Percentiles rank a stretch among this genome's conserved stretches.
Evolutionary conservation across 2,329 filamentous ascomycete species (phyloP).

Genomic region (Neoscytalidium dimidiatum): DNA sequence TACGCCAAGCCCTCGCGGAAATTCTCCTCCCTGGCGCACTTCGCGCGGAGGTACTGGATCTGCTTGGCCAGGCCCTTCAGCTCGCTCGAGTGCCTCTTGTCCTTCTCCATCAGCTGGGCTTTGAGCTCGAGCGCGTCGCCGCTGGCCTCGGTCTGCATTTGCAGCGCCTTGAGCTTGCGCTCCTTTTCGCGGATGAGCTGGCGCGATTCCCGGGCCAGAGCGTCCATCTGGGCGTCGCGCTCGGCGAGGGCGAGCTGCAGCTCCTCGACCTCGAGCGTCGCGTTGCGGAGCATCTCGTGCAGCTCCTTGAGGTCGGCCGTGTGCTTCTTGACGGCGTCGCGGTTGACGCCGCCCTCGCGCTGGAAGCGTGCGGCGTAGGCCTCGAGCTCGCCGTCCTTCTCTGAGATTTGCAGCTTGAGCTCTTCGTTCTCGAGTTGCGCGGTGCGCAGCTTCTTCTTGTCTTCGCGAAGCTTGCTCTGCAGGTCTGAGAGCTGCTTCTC

Average conservation of each 20-base stretch:
- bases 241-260: constrained; percentile 23
- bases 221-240: constrained; percentile 23
- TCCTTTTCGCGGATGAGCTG: constrained; percentile 22
- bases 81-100: constrained; percentile 72
- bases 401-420: constrained; percentile 69
- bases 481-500: constrained; percentile 24
- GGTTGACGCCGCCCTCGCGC: constrained; percentile 19
- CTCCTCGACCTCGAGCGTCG: constrained; percentile 27
- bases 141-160: constrained; percentile 31
- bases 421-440: constrained; percentile 54
- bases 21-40: constrained; percentile 75
- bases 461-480: constrained; percentile 23
- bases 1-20: constrained; percentile 80
- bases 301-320: constrained; percentile 26
- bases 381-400: constrained; percentile 56
- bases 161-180: constrained; percentile 21
- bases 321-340: constrained; percentile 24
- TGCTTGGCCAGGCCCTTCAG: constrained; percentile 82
- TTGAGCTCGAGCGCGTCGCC: constrained; percentile 33
- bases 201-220: constrained; percentile 21
- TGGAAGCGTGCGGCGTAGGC: constrained; percentile 32
- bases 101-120: constrained; percentile 61
- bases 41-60: constrained; percentile 85
- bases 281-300: constrained; percentile 24
- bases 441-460: constrained; percentile 37